Conservation (phyloP, 2,329 filamentous ascomycete genomes). For the Fusarium decemcellulare region DNA sequence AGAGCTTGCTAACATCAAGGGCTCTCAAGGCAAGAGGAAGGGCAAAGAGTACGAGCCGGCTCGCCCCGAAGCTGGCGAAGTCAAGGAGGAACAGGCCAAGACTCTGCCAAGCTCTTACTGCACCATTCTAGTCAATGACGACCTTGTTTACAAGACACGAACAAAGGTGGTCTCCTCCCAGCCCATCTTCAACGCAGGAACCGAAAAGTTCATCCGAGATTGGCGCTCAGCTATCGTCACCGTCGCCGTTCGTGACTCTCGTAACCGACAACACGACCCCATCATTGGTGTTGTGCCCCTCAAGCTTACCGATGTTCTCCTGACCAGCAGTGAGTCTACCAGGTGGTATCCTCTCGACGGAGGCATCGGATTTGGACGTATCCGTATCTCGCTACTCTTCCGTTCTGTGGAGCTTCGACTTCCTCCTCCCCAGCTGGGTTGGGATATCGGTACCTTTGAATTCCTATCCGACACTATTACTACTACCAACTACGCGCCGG, state of each 20-base stretch:
- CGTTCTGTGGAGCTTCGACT: constrained; percentile 88
- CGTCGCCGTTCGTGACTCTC: constrained; percentile 87
- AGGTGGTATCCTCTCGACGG: constrained; percentile 98
- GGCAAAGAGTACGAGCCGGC: constrained; percentile 92
- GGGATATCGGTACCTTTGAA: constrained; percentile 96
- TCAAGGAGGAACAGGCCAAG: constrained; percentile 85
- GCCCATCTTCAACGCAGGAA: constrained; percentile 97
- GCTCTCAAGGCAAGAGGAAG: constrained; percentile 84
- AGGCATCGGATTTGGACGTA: constrained; percentile 90
- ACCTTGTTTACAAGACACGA: constrained; percentile 93
- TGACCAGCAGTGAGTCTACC: constrained; percentile 87
- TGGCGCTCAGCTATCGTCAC: constrained; percentile 92
- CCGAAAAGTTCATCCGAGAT: constrained; percentile 92
- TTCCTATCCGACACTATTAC: constrained; percentile 81
- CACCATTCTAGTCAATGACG: constrained; percentile 91
- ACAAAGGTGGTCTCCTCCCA: constrained; percentile 94
- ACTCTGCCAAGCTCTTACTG: constrained; percentile 92
- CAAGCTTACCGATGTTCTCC: constrained; percentile 88
- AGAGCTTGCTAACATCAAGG: constrained; percentile 91
- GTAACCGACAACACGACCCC: constrained; percentile 93
- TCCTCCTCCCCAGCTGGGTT: constrained; percentile 88
- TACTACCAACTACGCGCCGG: constrained; percentile 72
- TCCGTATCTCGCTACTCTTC: constrained; percentile 91
- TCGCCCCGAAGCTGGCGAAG: constrained; percentile 83
- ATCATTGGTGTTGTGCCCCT: constrained; percentile 93